A percentile compares a stretch with the other conserved stretches of the same genome.
Evolutionary conservation across 345 rosid genomes (phyloP).

Genomic region (Chamaenerion angustifolium): DNA sequence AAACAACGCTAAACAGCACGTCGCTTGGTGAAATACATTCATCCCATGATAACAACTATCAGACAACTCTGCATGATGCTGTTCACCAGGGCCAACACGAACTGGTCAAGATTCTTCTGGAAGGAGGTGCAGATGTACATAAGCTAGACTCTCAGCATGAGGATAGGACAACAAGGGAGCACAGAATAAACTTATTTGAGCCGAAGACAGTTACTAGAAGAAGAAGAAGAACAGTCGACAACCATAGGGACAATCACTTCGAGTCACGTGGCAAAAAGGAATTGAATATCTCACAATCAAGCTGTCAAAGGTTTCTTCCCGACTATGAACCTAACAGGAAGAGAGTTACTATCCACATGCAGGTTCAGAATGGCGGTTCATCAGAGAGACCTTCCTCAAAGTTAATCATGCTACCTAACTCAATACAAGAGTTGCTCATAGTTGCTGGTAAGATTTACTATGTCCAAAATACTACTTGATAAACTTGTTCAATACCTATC

Average conservation of each 20-base stretch:
- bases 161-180: conserved; percentile 27
- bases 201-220: conserved; percentile 17
- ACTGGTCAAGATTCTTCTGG: conserved; percentile 45
- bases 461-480: conserved; percentile 11
- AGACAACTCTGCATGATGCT: conserved; percentile 37
- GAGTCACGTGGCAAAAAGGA: conserved; percentile 12
- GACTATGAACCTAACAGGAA: conserved; percentile 19
- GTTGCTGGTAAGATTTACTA: conserved; percentile 57
- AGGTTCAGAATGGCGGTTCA: conserved; percentile 16
- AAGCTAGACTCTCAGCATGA: conserved; percentile 38
- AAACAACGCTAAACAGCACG: conserved; percentile 13
- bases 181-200: conserved; percentile 25
- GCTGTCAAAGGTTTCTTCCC: conserved; percentile 12
- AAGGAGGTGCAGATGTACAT: conserved; percentile 31
- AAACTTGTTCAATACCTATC: background rate
- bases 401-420: conserved; percentile 66
- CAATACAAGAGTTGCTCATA: conserved; percentile 64
- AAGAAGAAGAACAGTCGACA: conserved; percentile 11
- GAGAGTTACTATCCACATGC: conserved; percentile 78
- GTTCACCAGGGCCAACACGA: conserved; percentile 34
- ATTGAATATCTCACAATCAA: conserved; percentile 18
- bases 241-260: conserved; percentile 10
- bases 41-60: conserved; percentile 16
- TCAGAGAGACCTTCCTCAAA: conserved; percentile 25
- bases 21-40: conserved; percentile 13